Base-by-base conservation (phyloP, 441 rosid species). In the Iberis amara region DNA sequence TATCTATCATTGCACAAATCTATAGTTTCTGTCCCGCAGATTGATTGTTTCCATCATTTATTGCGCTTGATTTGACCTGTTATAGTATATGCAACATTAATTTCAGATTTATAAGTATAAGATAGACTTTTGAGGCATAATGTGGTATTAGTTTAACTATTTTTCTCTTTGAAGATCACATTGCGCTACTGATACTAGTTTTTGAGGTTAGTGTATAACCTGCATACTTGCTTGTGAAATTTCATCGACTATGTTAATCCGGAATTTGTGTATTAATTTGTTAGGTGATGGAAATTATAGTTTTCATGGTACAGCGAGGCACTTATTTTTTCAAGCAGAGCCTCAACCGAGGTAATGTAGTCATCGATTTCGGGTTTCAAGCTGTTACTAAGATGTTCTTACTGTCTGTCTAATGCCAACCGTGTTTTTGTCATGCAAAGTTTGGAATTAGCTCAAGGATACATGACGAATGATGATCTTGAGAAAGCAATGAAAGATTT, bases 401-500 rank as follows among this genome's bases (percentile, higher is more conserved):
- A 47, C 15, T 57, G 31, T 61, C 5, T 33, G 45, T 53, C 5
- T 33, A 9, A 32, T 52, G 43, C 48, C 46, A 39, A 18, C 0
- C 41, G 15, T 61, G 36, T 39, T 57, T 47, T 13, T 8, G 28
- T 59, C 0, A 0, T 64, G 21, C 21, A 4, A 26, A 87, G 95
- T 37, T 51, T 40, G 52, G 84, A 82, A 63, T 31, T 61, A 47
- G 75, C 79, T 57, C 73, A 56, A 47, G 98, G 98, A 8, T 86
- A 86, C 50, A 75, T 84, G 94, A 79, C 80, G 7, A 84, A 88
- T 64, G 68, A 52, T 39, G 96, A 82, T 61, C 84, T 92, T 47
- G 88, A 86, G 60, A 73, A 80, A 72, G 94, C 89, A 1, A 73
- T 86, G 78, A 86, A 77, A 65, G 81, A 63, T 38, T 83, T 86